Base-by-base conservation (phyloP, 495 filamentous ascomycete genomes). In the Cairneyella variabilis region DNA sequence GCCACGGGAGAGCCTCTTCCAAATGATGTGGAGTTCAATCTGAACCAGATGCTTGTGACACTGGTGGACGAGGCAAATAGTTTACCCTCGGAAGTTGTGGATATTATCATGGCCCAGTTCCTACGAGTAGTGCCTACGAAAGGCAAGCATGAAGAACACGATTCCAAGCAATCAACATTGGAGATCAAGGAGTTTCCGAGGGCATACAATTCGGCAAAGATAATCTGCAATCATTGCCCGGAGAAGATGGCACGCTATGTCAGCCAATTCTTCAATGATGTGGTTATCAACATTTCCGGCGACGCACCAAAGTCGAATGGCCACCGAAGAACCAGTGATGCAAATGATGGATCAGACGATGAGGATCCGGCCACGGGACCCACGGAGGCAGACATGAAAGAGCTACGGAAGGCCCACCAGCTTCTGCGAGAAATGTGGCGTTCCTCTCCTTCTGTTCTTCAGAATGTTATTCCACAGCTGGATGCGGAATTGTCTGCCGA, bases 251-350 rank as follows among this genome's bases (percentile, higher is more conserved):
- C 89, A 1, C 84, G 90, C 43, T 86, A 90, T 59, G 85, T 97
- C 49, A 91, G 90, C 57, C 91, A 95, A 63, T 99, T 97, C 64
- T 99, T 99, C 69, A 93, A 91, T 66, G 90, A 96, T 53, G 89
- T 97, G 20, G 92, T 99, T 48, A 81, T 96, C 40, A 89, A 96
- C 60, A 85, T 88, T 11, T 90, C 92, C 0, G 62, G 53, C 1
- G 74, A 71, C 34, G 68, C 63, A 14, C 70, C 72, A 1, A 71
- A 72, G 36, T 58, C 67, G 5, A 69, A 85, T 75, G 72, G 71
- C 28, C 62, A 71, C 45, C 69, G 73, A 46, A 76, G 70, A 59
- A 65, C 69, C 12, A 77, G 76, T 47, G 69, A 73, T 62, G 66
- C 51, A 41, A 76, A 70, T 37, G 75, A 73, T 37, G 76, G 81